Evolutionary conservation across 2,329 filamentous ascomycete genomes (phyloP).

Genomic region (Bipolaris victoriae): DNA sequence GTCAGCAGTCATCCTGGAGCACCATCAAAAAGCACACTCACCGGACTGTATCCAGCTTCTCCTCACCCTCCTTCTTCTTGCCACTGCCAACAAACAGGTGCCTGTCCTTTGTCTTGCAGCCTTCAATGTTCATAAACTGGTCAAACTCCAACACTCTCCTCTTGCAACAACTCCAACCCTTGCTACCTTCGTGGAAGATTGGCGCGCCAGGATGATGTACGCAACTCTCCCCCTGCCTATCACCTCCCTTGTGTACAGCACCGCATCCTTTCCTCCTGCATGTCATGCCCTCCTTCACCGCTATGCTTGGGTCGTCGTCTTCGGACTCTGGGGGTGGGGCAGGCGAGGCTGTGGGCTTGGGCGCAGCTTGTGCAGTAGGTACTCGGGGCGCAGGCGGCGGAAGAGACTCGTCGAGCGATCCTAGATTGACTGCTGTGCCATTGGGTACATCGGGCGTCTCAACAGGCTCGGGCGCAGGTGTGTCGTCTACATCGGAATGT

Average conservation of each 20-base stretch:
- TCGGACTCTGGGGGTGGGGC: constrained; percentile 65
- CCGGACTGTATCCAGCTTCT: constrained; percentile 79
- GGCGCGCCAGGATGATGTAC: constrained; percentile 87
- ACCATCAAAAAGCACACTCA: constrained; percentile 44
- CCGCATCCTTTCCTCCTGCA: constrained; percentile 83
- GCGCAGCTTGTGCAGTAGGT: constrained; percentile 39
- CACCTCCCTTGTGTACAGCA: constrained; percentile 62
- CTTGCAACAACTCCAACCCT: constrained; percentile 98
- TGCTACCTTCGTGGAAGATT: constrained; percentile 97
- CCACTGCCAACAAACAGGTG: constrained; percentile 87
- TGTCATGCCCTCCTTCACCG: constrained; percentile 73
- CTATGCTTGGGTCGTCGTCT: constrained; percentile 78
- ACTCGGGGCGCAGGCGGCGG: constrained; percentile 42
- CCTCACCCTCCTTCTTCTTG: constrained; percentile 75
- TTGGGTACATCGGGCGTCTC: constrained; percentile 55
- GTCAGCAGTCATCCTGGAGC: constrained; percentile 12
- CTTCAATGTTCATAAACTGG: constrained; percentile 94
- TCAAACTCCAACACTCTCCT: constrained; percentile 94
- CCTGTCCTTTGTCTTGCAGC: constrained; percentile 79
- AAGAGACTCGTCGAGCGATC: constrained; percentile 38
- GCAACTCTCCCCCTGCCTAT: constrained; percentile 74
- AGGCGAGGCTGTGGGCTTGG: constrained; percentile 33
- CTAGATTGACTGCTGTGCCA: constrained; percentile 41
- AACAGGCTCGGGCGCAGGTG: constrained; percentile 59
- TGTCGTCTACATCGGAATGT: constrained; percentile 86